These are phyloP conservation scores for Boletus rufocinnamomeus DNA, from an alignment of 768 basidiomycete species.

Conservation along the genomic window DNA sequence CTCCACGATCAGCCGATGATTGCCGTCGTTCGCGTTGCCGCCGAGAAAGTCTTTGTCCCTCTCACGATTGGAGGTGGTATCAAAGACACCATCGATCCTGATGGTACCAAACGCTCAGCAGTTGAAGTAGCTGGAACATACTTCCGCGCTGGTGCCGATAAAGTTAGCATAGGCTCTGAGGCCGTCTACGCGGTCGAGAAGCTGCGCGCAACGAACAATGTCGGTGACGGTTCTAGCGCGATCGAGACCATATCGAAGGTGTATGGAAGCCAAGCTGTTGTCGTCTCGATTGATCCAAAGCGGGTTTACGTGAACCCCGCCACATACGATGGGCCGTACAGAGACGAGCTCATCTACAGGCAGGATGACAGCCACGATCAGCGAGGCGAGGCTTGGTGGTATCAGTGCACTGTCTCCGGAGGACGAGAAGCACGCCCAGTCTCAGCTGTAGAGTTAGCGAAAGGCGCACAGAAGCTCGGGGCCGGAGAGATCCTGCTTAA, in stretches of 20 bases:
- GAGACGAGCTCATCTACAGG: conserved; percentile 56
- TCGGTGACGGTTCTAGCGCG: conserved; percentile 72
- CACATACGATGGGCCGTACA: conserved; percentile 69
- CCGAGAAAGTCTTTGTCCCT: conserved; percentile 92
- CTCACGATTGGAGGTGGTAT: conserved; percentile 98
- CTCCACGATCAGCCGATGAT: conserved; percentile 98
- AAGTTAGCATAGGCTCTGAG: conserved; percentile 96
- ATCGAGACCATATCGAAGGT: conserved; percentile 90
- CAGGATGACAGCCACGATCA: conserved; percentile 51
- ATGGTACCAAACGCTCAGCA: conserved; percentile 83
- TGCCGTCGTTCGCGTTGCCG: conserved; percentile 87
- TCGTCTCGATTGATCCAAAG: conserved; percentile 94
- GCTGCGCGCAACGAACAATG: conserved; percentile 51
- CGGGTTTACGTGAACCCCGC: conserved; percentile 73
- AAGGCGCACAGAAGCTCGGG: conserved; percentile 87
- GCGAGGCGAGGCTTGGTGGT: conserved; percentile 90
- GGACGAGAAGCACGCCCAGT: conserved; percentile 82
- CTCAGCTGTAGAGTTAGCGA: conserved; percentile 88
- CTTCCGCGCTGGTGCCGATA: conserved; percentile 97
- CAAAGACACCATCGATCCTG: conserved; percentile 93
- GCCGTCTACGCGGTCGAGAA: conserved; percentile 94
- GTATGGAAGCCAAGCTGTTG: conserved; percentile 97
- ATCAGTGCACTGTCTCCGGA: conserved; percentile 95
- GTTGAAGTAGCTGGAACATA: conserved; percentile 95
- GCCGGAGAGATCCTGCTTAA: conserved; percentile 96